phyloP scores from a whole-genome alignment of 2,329 filamentous ascomycete genomes.

The Clarireedia homoeocarpa region DNA sequence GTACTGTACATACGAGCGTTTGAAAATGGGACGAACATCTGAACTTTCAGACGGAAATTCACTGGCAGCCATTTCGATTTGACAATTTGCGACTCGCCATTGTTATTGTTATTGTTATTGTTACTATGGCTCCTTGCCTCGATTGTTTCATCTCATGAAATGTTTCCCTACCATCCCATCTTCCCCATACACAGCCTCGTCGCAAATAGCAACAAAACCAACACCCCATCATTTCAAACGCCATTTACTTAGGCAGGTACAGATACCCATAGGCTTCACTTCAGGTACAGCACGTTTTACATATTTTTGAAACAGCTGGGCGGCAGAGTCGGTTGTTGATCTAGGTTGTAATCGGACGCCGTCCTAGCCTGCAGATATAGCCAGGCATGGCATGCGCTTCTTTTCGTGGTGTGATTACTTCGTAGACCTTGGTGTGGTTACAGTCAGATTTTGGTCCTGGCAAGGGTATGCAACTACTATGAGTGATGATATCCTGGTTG shows the following conservation, averaged over 20 bases:
- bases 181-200: slow-evolving; percentile 4
- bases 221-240: background rate
- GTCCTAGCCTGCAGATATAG: background rate
- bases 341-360: background rate
- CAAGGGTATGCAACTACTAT: background rate
- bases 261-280: background rate
- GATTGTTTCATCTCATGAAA: background rate
- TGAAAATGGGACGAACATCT: background rate
- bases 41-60: no score
- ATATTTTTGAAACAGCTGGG: slow-evolving; percentile 3
- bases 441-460: slow-evolving; percentile 5
- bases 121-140: no score
- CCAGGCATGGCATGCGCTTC: slow-evolving; percentile 2
- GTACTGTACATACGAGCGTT: no score
- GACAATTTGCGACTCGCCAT: background rate
- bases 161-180: background rate
- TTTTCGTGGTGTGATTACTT: background rate
- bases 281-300: slow-evolving; percentile 8
- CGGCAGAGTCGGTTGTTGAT: background rate
- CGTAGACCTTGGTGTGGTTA: background rate
- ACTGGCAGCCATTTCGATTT: no score
- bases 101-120: no score
- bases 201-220: slow-evolving; percentile 6
- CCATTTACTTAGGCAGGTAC: background rate
- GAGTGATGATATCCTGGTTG: slow-evolving; percentile 2